Evolutionary conservation across 148 eudicot genomes (phyloP).

Genomic region (Silene uniflora): DNA sequence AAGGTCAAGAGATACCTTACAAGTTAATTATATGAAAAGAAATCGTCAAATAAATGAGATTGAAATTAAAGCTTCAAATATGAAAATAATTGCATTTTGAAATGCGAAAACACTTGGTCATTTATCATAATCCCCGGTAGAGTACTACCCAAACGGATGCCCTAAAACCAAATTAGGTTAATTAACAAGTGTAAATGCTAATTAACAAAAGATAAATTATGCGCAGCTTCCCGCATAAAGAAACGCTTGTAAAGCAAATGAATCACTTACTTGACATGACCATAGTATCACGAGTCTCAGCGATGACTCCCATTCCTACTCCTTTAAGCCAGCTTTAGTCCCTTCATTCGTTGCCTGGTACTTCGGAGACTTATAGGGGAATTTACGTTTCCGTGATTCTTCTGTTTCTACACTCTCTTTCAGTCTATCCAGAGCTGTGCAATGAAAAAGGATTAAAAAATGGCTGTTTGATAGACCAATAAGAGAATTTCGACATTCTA

Average conservation of each 20-base stretch:
- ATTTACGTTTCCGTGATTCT: constrained; percentile 48
- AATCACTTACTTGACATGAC: neutral
- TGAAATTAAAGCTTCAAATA: too few species aligned
- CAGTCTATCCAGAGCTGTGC: constrained; percentile 60
- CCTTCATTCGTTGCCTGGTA: constrained; percentile 18
- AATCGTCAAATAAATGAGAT: too few species aligned
- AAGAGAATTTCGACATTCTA: neutral
- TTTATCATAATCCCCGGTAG: too few species aligned
- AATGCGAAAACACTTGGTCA: neutral
- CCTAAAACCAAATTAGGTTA: too few species aligned
- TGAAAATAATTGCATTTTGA: too few species aligned
- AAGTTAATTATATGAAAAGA: too few species aligned
- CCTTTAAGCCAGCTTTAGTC: constrained; percentile 1
- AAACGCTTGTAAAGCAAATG: neutral
- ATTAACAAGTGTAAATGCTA: too few species aligned
- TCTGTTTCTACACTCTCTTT: constrained; percentile 54
- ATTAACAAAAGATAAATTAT: neutral
- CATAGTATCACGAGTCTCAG: neutral
- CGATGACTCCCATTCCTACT: neutral
- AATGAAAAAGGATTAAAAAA: neutral
- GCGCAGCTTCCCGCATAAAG: neutral
- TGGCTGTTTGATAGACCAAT: neutral
- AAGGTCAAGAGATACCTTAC: too few species aligned
- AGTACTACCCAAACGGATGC: too few species aligned
- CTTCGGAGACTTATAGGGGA: constrained; percentile 27